Evolutionary conservation across 345 rosid genomes (phyloP).

Genomic region (Eucalyptus polyanthemos): DNA sequence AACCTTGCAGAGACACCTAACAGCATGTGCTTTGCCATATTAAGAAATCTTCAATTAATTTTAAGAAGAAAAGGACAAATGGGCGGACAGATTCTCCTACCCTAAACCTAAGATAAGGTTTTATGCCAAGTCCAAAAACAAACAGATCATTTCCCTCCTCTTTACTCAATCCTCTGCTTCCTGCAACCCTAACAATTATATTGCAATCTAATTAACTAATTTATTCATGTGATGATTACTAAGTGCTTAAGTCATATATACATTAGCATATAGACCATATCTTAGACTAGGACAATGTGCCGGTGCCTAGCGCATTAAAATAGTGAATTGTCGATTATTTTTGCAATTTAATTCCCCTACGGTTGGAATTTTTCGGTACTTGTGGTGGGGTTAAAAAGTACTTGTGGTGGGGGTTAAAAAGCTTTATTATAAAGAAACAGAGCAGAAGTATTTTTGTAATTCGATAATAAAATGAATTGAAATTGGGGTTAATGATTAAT

Average conservation of each 20-base stretch:
- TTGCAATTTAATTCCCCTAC: neutral
- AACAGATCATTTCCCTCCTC: neutral
- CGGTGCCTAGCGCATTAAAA: neutral
- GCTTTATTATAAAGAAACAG: neutral
- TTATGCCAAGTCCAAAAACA: neutral
- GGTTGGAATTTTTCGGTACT: neutral
- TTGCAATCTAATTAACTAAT: neutral
- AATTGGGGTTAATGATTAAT: neutral
- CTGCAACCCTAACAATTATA: neutral
- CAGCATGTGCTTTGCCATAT: neutral
- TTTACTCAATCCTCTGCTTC: neutral
- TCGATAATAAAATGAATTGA: neutral
- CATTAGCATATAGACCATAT: neutral
- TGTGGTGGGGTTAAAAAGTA: neutral
- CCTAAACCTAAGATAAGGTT: neutral
- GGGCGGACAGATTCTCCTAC: neutral
- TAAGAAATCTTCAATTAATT: neutral
- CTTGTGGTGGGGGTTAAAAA: neutral
- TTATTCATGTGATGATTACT: neutral
- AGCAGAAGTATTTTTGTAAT: neutral
- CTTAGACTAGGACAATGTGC: neutral
- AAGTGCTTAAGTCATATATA: neutral
- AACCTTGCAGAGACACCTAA: neutral
- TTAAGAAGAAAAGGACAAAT: neutral
- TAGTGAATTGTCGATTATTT: neutral